Base-by-base conservation (phyloP, 257 asterid species). In the Nicotiana undulata region DNA sequence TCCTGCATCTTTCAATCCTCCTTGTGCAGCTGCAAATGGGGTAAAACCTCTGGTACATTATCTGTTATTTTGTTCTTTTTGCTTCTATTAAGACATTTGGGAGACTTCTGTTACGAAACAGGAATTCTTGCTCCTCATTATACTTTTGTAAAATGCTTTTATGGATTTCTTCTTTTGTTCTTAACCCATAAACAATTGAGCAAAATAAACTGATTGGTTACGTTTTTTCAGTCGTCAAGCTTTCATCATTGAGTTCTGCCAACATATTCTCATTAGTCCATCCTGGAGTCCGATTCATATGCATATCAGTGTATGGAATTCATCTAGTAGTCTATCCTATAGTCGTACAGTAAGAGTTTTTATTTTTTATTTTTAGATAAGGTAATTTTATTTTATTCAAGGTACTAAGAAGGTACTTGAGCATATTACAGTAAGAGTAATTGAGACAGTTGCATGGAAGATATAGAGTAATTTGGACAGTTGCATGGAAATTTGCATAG, bases 31-130 rank as follows among this genome's bases (percentile, higher is more conserved):
- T 79, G 63, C 88, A 37, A 90, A 83, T 83, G 82, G 87, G 29
- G 84, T 80, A 34, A 92, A 89, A 84, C 88, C 93, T 82, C 81
- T 79, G 93, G 98, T 91, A 93, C 9, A 51, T 74, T 74, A 16
- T 24, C 61, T 72, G 44, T 74, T 72, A 55, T 74, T 53, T 77
- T 59, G 63, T 76, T 28, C 66, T 26, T 51, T 49, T 49, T 51
- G 10, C 75, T 44, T 64, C 13, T 79, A 63, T 77, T 77, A 63
- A 49, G 66, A 63, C 59, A 61, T 78, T 64, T 53, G 34, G 31
- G 56, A 4, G 37, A 56, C 68, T 59, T 77, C 46, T 3, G 61
- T 49, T 15, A 26, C 9, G 79, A 24, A 72, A 72, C 60, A 15
- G 26, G 78, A 70, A 44, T 72, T 46, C 60, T 46, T 74, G 26